Evolutionary conservation across 805 yeast species (phyloP).

Genomic region (Candida nemodendra): DNA sequence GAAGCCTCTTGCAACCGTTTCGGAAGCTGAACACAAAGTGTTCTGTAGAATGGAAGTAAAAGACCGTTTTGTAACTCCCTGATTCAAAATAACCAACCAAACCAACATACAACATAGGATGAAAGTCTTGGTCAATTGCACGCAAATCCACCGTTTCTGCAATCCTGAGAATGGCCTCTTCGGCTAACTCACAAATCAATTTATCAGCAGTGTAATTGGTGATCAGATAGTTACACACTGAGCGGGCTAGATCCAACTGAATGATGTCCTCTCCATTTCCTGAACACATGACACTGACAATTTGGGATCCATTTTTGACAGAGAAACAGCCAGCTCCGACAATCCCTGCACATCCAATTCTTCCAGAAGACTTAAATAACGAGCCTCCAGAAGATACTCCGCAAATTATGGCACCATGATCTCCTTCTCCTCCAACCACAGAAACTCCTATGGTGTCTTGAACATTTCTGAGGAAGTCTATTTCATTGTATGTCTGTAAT

Average conservation of each 20-base stretch:
- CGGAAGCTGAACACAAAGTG: constrained; percentile 21
- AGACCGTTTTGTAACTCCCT: constrained; percentile 8
- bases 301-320: constrained; percentile 15
- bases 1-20: not conserved
- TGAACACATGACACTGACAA: constrained; percentile 38
- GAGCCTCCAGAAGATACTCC: constrained; percentile 57
- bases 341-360: constrained; percentile 55
- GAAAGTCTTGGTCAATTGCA: constrained; percentile 16
- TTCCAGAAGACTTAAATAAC: constrained; percentile 45
- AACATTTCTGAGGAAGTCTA: constrained; percentile 15
- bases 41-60: constrained; percentile 30
- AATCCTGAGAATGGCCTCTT: constrained; percentile 13
- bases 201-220: constrained; percentile 4
- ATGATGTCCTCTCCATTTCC: constrained; percentile 61
- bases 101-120: constrained; percentile 25
- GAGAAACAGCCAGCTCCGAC: constrained; percentile 44
- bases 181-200: constrained; percentile 20
- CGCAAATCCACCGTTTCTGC: constrained; percentile 15
- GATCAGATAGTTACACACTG: constrained; percentile 21
- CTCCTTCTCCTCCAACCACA: constrained; percentile 11
- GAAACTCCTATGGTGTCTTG: constrained; percentile 49
- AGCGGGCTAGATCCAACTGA: constrained; percentile 40
- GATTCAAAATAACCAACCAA: constrained; percentile 22
- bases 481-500: not conserved
- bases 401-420: constrained; percentile 13